These are phyloP conservation scores for Cercospora berteroae DNA, from an alignment of 2,329 filamentous ascomycete species.

Conservation along the genomic window DNA sequence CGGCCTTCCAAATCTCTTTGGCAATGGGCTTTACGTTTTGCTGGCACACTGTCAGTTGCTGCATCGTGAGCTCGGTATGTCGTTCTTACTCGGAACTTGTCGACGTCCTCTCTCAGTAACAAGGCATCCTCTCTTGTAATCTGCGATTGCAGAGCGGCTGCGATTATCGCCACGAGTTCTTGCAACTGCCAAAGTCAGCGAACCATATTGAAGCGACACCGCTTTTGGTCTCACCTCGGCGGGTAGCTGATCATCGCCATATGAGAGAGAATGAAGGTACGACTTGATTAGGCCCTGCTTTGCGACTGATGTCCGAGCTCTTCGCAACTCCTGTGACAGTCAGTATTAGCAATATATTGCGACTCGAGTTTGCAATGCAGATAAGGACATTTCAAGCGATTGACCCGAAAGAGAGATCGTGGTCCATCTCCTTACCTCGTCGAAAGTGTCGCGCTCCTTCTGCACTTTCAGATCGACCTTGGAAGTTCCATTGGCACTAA, in stretches of 20 bases:
- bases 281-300: conserved; percentile 38
- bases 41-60: conserved; percentile 14
- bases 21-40: conserved; percentile 40
- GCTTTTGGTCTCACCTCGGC: conserved; percentile 36
- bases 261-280: conserved; percentile 39
- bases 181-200: conserved; percentile 35
- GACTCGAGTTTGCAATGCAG: too few relatives aligned
- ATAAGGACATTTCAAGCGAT: too few relatives aligned
- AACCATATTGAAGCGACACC: neutral
- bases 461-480: conserved; percentile 43
- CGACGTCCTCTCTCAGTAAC: conserved; percentile 42
- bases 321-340: conserved; percentile 38
- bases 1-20: conserved; percentile 37
- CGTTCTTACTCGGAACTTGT: conserved; percentile 37
- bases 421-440: conserved; percentile 38
- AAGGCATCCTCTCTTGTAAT: conserved; percentile 40
- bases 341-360: neutral
- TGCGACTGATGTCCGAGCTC: conserved; percentile 37
- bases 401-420: too few relatives aligned
- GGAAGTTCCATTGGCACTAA: conserved; percentile 47
- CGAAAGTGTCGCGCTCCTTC: conserved; percentile 42
- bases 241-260: conserved; percentile 39
- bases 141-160: conserved; percentile 41
- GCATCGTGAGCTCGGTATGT: neutral
- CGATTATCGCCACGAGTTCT: conserved; percentile 44